Conservation (phyloP, 768 basidiomycete species). For the Tylopilus plumbeoviolaceoides region DNA sequence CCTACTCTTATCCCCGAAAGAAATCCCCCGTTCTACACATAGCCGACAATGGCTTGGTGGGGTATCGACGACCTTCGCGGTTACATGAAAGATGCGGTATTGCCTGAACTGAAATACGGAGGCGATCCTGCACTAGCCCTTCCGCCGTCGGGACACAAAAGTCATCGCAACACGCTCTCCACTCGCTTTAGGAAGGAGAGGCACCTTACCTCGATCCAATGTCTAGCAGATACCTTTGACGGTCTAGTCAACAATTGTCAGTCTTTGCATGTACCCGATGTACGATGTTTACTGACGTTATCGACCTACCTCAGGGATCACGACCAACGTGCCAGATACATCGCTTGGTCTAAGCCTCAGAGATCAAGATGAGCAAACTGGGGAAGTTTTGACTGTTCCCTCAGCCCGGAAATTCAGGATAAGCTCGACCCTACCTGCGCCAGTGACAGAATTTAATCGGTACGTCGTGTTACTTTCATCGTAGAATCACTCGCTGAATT, state of each 20-base stretch:
- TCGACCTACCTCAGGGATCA: constrained; percentile 20
- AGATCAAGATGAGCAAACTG: constrained; percentile 25
- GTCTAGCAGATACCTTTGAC: constrained; percentile 26
- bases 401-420: constrained; percentile 29
- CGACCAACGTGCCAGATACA: constrained; percentile 24
- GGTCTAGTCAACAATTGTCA: constrained; percentile 28
- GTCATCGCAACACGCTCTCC: constrained; percentile 33
- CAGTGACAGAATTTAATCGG: constrained; percentile 32
- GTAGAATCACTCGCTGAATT: background rate
- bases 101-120: constrained; percentile 31
- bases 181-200: constrained; percentile 30
- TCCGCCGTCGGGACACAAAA: constrained; percentile 31
- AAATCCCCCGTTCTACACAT: background rate
- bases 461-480: constrained; percentile 4
- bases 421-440: constrained; percentile 22
- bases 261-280: background rate
- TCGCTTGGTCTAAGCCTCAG: constrained; percentile 22
- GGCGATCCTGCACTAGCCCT: constrained; percentile 8
- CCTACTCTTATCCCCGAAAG: background rate
- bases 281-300: constrained; percentile 2
- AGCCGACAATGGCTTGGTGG: constrained; percentile 22
- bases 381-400: constrained; percentile 31
- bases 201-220: constrained; percentile 29
- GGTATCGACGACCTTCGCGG: constrained; percentile 32
- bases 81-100: constrained; percentile 33